phyloP scores from a whole-genome alignment of 2,329 filamentous ascomycete genomes.

The Endocalyx cinctus region DNA sequence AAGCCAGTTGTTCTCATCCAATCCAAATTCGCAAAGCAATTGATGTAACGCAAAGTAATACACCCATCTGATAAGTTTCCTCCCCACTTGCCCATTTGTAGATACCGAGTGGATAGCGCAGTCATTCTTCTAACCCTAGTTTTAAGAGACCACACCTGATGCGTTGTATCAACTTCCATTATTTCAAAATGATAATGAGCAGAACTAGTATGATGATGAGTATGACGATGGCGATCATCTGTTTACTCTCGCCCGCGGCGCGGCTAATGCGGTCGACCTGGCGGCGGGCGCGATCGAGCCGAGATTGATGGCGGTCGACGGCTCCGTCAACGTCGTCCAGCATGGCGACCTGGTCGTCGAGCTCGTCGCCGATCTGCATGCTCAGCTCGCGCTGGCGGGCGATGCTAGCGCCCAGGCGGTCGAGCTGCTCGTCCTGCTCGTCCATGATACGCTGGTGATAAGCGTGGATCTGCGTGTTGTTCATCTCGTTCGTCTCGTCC shows the following conservation, averaged over 20 bases:
- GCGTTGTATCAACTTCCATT: too few species aligned
- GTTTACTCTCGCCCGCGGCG: conserved; percentile 79
- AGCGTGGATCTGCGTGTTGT: conserved; percentile 80
- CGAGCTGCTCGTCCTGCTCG: conserved; percentile 94
- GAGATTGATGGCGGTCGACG: conserved; percentile 74
- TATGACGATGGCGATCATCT: conserved; percentile 75
- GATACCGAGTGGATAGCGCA: too few species aligned
- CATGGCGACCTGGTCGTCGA: conserved; percentile 84
- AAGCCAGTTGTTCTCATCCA: too few species aligned
- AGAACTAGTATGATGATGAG: conserved; percentile 79
- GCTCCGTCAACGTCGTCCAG: conserved; percentile 83
- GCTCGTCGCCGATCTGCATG: conserved; percentile 93
- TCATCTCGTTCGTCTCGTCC: conserved; percentile 56
- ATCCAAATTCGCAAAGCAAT: too few species aligned
- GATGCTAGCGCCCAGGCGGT: conserved; percentile 79
- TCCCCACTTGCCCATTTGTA: too few species aligned
- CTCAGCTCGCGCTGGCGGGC: conserved; percentile 85
- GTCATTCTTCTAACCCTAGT: too few species aligned
- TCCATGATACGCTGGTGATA: conserved; percentile 76
- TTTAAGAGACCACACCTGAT: too few species aligned
- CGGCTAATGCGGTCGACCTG: conserved; percentile 67
- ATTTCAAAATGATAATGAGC: conserved; percentile 79
- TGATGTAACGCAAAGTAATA: too few species aligned
- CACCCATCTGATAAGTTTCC: too few species aligned
- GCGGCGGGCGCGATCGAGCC: conserved; percentile 70